These are phyloP conservation scores for Tylopilus sp. DNA, from an alignment of 768 basidiomycete species.

Conservation along the genomic window DNA sequence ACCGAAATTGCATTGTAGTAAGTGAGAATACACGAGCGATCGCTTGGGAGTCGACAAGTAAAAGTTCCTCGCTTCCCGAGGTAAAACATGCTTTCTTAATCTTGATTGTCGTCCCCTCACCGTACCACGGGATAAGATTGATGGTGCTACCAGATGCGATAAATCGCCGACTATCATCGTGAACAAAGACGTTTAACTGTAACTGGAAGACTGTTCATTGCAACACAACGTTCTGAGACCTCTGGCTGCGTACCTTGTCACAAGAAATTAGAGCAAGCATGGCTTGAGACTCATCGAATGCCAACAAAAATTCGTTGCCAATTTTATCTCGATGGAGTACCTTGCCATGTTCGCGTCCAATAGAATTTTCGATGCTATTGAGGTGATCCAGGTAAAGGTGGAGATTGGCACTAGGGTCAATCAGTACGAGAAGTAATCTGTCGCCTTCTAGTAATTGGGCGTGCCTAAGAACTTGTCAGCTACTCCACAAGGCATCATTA, in stretches of 20 bases:
- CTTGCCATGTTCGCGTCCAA: slow-evolving; percentile 32
- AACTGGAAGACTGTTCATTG: slow-evolving; percentile 22
- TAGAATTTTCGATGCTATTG: slow-evolving; percentile 32
- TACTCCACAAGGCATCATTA: neutral
- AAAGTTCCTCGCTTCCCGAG: slow-evolving; percentile 49
- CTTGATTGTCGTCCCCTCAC: slow-evolving; percentile 31
- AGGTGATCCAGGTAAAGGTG: slow-evolving; percentile 38
- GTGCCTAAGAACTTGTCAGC: slow-evolving; percentile 22
- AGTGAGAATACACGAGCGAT: slow-evolving; percentile 52
- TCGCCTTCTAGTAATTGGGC: slow-evolving; percentile 41
- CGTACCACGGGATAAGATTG: slow-evolving; percentile 46
- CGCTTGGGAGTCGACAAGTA: slow-evolving; percentile 44
- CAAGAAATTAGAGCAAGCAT: slow-evolving; percentile 45
- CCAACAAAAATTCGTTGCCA: slow-evolving; percentile 42
- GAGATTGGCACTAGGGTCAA: slow-evolving; percentile 31
- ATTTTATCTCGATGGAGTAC: slow-evolving; percentile 43
- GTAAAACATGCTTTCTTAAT: slow-evolving; percentile 44
- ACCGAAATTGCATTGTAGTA: slow-evolving; percentile 55
- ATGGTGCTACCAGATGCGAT: slow-evolving; percentile 41
- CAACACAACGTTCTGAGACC: neutral
- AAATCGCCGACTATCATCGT: slow-evolving; percentile 46
- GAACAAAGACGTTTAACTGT: slow-evolving; percentile 43
- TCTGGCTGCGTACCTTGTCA: slow-evolving; percentile 34
- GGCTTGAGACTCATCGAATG: slow-evolving; percentile 51
- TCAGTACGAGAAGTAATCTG: slow-evolving; percentile 39